Conservation (phyloP, 2,329 filamentous ascomycete genomes). For the Ophiognomonia clavigignenti-juglandacearum region DNA sequence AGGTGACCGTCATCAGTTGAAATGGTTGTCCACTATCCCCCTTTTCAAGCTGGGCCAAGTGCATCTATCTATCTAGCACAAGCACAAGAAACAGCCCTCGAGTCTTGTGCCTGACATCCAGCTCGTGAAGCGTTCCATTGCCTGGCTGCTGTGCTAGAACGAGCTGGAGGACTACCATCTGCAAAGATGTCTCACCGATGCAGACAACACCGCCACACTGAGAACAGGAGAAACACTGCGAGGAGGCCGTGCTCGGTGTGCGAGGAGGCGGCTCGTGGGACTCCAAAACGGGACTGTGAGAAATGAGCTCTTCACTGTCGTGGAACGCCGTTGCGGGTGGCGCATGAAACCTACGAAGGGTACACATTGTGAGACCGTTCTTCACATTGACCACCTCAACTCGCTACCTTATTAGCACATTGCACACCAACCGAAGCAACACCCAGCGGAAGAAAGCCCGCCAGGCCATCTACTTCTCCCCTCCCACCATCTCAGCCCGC, state of each 20-base stretch:
- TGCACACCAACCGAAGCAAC: neutral
- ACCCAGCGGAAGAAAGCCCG: neutral
- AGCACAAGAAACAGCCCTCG: neutral
- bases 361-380: neutral
- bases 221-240: neutral
- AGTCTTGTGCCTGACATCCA: neutral
- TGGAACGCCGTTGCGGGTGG: neutral
- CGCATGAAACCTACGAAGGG: neutral
- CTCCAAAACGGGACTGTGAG: neutral
- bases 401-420: neutral
- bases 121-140: neutral
- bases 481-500: slow-evolving; percentile 43
- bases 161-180: too few species aligned
- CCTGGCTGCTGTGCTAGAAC: too few species aligned
- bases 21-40: neutral
- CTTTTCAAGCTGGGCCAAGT: too few species aligned
- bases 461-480: neutral
- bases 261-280: neutral
- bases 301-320: neutral
- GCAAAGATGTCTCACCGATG: neutral
- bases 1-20: too few species aligned
- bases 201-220: neutral
- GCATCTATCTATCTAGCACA: neutral
- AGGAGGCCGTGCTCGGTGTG: neutral
- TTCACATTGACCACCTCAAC: neutral